phyloP scores from a whole-genome alignment of 2,329 filamentous ascomycete species.

The Penicillium sp. region DNA sequence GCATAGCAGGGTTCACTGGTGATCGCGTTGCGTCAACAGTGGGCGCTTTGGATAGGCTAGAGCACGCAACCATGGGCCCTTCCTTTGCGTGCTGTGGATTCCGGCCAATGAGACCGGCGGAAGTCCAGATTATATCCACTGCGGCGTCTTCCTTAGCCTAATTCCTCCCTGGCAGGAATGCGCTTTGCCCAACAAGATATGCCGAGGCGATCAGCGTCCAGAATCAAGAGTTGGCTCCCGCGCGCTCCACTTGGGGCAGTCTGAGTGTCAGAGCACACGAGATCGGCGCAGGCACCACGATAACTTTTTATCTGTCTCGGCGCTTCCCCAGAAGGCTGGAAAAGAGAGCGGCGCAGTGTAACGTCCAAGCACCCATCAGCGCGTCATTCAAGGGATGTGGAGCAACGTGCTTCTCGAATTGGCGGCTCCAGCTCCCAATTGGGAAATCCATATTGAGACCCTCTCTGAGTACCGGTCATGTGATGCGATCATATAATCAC shows the following conservation, averaged over 20 bases:
- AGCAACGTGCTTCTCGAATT: neutral
- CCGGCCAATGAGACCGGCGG: constrained; percentile 8
- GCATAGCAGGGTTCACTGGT: constrained; percentile 11
- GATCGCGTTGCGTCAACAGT: constrained; percentile 22
- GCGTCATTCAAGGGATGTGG: neutral
- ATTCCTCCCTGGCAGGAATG: constrained; percentile 8
- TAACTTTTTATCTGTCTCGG: neutral
- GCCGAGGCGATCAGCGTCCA: constrained; percentile 16
- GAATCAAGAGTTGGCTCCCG: constrained; percentile 20
- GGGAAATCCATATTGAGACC: neutral
- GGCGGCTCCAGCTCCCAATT: neutral
- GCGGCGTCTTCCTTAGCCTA: constrained; percentile 3
- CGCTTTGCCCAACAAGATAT: constrained; percentile 14
- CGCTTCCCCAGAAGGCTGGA: neutral
- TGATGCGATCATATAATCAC: constrained; percentile 3
- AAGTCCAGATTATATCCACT: constrained; percentile 1
- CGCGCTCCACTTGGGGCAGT: constrained; percentile 15
- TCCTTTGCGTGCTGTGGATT: neutral
- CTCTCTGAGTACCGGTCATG: neutral
- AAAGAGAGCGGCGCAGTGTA: neutral
- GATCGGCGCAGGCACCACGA: neutral
- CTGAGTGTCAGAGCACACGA: constrained; percentile 3
- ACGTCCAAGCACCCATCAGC: neutral
- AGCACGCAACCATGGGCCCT: constrained; percentile 18
- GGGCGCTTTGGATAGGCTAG: constrained; percentile 6